Evolutionary conservation across 75 land plant genomes (phyloP).

Genomic region (Chamaecyparis obtusa): DNA sequence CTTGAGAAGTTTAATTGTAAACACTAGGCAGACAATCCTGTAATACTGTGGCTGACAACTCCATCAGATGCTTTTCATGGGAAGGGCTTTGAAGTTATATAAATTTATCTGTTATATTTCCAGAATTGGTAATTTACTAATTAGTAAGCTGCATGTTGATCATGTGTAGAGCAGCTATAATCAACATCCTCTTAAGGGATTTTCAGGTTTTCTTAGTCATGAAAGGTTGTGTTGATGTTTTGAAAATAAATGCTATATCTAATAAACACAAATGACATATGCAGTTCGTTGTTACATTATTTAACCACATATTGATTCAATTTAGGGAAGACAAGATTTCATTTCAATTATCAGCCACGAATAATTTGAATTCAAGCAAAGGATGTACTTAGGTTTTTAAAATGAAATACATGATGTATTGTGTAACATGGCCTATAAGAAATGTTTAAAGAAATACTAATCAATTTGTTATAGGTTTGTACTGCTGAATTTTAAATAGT

Average conservation of each 20-base stretch:
- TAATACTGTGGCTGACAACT: neutral
- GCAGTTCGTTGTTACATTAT: too few relatives aligned
- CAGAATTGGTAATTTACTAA: too few relatives aligned
- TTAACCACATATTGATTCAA: too few relatives aligned
- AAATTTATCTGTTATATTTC: neutral
- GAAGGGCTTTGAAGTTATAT: too few relatives aligned
- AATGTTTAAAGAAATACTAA: too few relatives aligned
- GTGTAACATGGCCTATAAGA: neutral
- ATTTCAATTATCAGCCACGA: too few relatives aligned
- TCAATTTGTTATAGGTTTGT: neutral
- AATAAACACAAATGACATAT: neutral
- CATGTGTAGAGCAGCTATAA: neutral
- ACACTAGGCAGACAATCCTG: neutral
- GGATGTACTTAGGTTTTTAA: neutral
- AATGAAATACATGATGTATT: neutral
- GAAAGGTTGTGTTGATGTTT: neutral
- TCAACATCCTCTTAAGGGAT: too few relatives aligned
- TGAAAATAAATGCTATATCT: neutral
- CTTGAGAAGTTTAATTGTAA: neutral
- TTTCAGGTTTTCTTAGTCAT: too few relatives aligned
- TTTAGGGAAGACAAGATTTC: too few relatives aligned
- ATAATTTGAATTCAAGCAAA: neutral
- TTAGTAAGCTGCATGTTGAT: neutral
- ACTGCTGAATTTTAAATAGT: neutral
- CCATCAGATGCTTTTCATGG: neutral